phyloP scores from a whole-genome alignment of 129 eudicot genomes.

The Escallonia herrerae region DNA sequence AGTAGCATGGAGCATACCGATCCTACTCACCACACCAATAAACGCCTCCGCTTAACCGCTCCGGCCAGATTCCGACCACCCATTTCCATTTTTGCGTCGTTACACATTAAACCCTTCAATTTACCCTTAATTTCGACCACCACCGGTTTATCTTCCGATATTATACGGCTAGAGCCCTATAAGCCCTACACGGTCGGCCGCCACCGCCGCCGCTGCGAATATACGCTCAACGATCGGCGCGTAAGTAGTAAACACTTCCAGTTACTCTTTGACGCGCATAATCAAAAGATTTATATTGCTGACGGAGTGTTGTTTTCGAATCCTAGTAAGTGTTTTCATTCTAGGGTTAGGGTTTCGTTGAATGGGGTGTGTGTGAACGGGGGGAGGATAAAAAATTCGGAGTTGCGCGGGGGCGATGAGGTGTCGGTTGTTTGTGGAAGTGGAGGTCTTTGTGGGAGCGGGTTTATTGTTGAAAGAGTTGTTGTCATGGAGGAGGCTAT shows the following conservation, averaged over 20 bases:
- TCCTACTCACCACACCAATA: conserved; percentile 20
- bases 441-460: conserved; percentile 39
- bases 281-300: conserved; percentile 36
- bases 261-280: conserved; percentile 36
- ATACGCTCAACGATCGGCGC: conserved; percentile 33
- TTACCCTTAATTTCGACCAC: conserved; percentile 41
- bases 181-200: conserved; percentile 59
- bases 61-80: conserved; percentile 10
- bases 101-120: conserved; percentile 28
- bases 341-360: conserved; percentile 48
- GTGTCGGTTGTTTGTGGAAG: conserved; percentile 46
- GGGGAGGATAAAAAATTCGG: conserved; percentile 45
- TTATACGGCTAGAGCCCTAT: conserved; percentile 37
- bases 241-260: conserved; percentile 73
- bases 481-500: conserved; percentile 48
- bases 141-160: conserved; percentile 14
- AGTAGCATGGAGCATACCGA: conserved; percentile 32
- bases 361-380: conserved; percentile 88
- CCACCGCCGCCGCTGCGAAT: conserved; percentile 33
- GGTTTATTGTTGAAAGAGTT: conserved; percentile 53
- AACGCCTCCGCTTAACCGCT: conserved; percentile 19
- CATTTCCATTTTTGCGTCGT: conserved; percentile 25
- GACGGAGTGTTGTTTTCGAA: conserved; percentile 37
- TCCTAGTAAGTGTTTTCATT: conserved; percentile 5
- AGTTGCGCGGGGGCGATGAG: conserved; percentile 54